Base-by-base conservation (phyloP, 192 early-diverging fungal genomes). In the Dimargaris cristalligena region DNA sequence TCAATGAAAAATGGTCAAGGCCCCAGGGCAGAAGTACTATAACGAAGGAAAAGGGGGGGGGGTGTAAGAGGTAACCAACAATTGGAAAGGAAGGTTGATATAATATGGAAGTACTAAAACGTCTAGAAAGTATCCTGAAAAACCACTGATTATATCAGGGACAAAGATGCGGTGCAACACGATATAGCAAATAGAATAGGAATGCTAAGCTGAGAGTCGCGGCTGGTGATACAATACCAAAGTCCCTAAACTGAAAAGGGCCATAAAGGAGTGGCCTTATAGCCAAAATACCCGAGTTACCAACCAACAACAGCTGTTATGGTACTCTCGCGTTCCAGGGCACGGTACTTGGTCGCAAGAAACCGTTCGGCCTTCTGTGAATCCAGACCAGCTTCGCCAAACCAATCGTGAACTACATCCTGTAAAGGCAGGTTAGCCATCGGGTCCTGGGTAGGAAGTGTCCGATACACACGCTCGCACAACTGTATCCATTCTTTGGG, bases 371-470 rank as follows among this genome's bases (percentile, higher is more conserved):
- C 54, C 31, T 23, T 18, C 20, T 11, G 23, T 16, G 54, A 29
- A 18, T 0, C 13, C 20, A 56, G 8, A 3, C 31, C 54, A 3
- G 20, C 16, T 14, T 29, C 13, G 13, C 54, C 54, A 13, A 56
- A 23, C 54, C 54, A 56, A n/a, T 29, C 31, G 1, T 29, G 16
- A 9, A 33, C 20, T 30, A 32, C 30, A n/a, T 25, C 44, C 54
- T 41, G 48, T n/a, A 41, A 25, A 8, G 52, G 29, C 8, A 25
- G 10, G 3, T 32, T 34, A 14, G 34, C 18, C n/a, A 29, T 22
- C 3, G 45, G 49, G 35, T 44, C 64, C 44, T 46, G 46, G 9
- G 52, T 29, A 30, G 44, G 58, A 16, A 65, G 48, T 9, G 46
- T 18, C 9, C 29, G 32, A n/a, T 45, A 49, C 11, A 32, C 18